These are phyloP conservation scores for Vanderwaltozyma polyspora DNA, from an alignment of 805 yeast genomes.

Conservation along the genomic window DNA sequence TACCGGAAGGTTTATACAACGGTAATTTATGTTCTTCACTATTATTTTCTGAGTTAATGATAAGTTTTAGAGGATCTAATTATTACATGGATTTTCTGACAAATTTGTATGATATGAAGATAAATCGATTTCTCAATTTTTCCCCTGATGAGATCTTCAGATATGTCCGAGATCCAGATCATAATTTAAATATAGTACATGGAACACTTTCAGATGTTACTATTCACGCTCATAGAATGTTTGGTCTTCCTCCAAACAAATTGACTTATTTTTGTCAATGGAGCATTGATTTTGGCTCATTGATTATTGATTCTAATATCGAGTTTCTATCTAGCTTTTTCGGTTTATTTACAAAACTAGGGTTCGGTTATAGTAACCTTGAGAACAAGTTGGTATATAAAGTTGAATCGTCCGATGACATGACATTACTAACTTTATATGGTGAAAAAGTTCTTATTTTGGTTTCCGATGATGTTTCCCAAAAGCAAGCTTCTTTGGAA, in stretches of 20 bases:
- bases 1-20: slow-evolving; percentile 67
- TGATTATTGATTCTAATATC: slow-evolving; percentile 42
- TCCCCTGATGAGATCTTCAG: slow-evolving; percentile 15
- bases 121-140: slow-evolving; percentile 9
- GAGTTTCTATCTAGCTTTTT: slow-evolving; percentile 34
- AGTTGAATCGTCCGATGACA: slow-evolving; percentile 51
- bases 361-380: slow-evolving; percentile 53
- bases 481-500: slow-evolving; percentile 15
- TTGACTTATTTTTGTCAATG: slow-evolving; percentile 85
- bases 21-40: slow-evolving; percentile 50
- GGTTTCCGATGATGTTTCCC: slow-evolving; percentile 27
- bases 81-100: slow-evolving; percentile 90
- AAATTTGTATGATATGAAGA: slow-evolving; percentile 26
- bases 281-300: slow-evolving; percentile 63
- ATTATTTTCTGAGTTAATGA: slow-evolving; percentile 51
- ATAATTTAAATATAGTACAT: slow-evolving; percentile 6
- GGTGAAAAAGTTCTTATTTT: slow-evolving; percentile 38
- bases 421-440: slow-evolving; percentile 49
- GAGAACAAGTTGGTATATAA: slow-evolving; percentile 63
- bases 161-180: slow-evolving; percentile 22
- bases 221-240: slow-evolving; percentile 82
- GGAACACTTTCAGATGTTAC: slow-evolving; percentile 35
- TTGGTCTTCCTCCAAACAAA: slow-evolving; percentile 82
- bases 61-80: slow-evolving; percentile 78
- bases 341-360: slow-evolving; percentile 37